Percentiles rank a stretch among this genome's conserved stretches.
phyloP scores from a whole-genome alignment of 495 filamentous ascomycete genomes.

The Penicillium canescens region DNA sequence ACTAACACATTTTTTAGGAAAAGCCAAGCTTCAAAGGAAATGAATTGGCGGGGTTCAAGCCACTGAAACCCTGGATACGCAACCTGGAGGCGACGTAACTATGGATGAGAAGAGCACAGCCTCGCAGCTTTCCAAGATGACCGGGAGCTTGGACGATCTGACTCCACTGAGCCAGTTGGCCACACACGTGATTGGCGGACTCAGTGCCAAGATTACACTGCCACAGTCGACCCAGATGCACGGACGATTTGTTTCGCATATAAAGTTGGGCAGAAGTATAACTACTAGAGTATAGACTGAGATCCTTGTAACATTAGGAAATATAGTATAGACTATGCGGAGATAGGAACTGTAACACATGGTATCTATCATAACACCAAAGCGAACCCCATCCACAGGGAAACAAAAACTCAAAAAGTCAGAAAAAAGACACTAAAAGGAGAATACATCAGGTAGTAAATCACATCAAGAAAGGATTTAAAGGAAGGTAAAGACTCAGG shows the following conservation, averaged over 20 bases:
- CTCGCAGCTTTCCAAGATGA: not conserved
- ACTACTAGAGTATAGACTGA: too few relatives aligned
- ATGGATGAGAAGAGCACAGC: constrained; percentile 2
- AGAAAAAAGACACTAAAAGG: not conserved
- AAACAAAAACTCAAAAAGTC: constrained; percentile 1
- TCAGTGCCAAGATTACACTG: constrained; percentile 6
- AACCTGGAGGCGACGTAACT: constrained; percentile 5
- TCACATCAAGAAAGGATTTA: constrained; percentile 5
- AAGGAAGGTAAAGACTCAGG: too few relatives aligned
- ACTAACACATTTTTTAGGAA: constrained; percentile 20
- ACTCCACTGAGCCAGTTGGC: too few relatives aligned
- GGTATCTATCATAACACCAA: constrained; percentile 28
- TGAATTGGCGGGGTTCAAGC: constrained; percentile 18
- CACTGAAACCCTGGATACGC: constrained; percentile 15
- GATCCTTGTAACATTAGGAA: too few relatives aligned
- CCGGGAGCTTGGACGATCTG: too few relatives aligned
- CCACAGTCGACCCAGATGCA: not conserved
- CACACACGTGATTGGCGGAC: too few relatives aligned
- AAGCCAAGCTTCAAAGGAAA: constrained; percentile 13
- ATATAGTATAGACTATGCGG: not conserved
- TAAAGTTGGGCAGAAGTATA: too few relatives aligned
- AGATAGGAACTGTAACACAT: constrained; percentile 17
- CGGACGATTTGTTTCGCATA: not conserved
- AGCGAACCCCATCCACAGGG: not conserved
- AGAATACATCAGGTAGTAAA: constrained; percentile 23